A percentile compares a stretch with the other conserved stretches of the same genome.
phyloP scores from a whole-genome alignment of 176 grass and related monocot species.

The Rhynchospora breviuscula region DNA sequence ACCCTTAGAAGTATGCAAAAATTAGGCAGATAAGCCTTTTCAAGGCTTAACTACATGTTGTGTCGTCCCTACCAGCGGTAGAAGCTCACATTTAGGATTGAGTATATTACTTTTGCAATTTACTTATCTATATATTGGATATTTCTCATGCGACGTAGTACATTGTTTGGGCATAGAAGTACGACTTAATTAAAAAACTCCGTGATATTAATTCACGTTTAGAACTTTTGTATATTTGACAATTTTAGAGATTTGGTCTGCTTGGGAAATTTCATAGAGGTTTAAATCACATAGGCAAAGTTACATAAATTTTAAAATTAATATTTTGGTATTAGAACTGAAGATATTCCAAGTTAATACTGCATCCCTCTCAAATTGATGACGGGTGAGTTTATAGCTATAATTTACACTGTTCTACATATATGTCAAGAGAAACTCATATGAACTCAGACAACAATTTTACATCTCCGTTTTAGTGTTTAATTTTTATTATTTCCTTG shows the following conservation, averaged over 20 bases:
- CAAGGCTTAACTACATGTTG: neutral
- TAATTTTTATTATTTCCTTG: neutral
- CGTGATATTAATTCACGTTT: too few species aligned
- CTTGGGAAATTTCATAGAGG: neutral
- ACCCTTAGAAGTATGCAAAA: slow-evolving; percentile 64
- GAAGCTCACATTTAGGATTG: neutral
- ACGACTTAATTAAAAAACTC: too few species aligned
- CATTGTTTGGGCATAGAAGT: too few species aligned
- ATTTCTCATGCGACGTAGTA: neutral
- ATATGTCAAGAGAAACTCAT: too few species aligned
- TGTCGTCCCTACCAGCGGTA: neutral
- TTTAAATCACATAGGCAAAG: neutral
- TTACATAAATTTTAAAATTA: neutral
- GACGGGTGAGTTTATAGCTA: neutral
- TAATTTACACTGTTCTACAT: too few species aligned
- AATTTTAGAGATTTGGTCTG: too few species aligned
- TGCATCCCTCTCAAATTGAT: neutral
- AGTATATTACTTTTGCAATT: neutral
- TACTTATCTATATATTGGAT: neutral
- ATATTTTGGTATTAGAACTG: neutral
- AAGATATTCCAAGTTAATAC: neutral
- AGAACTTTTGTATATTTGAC: too few species aligned
- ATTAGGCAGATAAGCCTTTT: slow-evolving; percentile 51
- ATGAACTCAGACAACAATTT: too few species aligned
- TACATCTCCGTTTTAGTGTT: neutral